Conservation (phyloP, 495 filamentous ascomycete species). For the Pyronema domesticum region DNA sequence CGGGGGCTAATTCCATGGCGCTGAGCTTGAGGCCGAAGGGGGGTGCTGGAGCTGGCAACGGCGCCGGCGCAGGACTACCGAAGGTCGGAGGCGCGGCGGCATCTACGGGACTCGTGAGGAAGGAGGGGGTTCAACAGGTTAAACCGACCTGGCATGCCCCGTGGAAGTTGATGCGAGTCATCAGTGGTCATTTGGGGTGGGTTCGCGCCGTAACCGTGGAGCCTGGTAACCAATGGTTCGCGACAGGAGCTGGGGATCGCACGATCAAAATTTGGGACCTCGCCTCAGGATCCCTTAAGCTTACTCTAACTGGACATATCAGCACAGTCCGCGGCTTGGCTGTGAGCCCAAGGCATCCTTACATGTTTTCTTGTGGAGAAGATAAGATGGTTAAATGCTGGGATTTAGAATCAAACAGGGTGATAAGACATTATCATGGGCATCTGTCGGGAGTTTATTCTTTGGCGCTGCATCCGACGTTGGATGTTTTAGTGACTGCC, state of each 20-base stretch:
- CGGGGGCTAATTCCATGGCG: slow-evolving; percentile 38
- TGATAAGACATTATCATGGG: slow-evolving; percentile 96
- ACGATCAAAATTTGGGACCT: slow-evolving; percentile 99
- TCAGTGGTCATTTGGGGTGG: slow-evolving; percentile 93
- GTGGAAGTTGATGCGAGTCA: slow-evolving; percentile 97
- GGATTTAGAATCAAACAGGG: slow-evolving; percentile 97
- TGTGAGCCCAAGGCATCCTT: slow-evolving; percentile 84
- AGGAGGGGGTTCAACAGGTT: slow-evolving; percentile 39
- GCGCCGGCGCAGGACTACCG: background rate
- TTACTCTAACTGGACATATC: slow-evolving; percentile 94
- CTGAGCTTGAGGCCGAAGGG: slow-evolving; percentile 33
- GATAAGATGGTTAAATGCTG: slow-evolving; percentile 99
- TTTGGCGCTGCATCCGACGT: slow-evolving; percentile 71
- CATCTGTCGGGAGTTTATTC: slow-evolving; percentile 95
- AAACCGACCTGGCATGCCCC: slow-evolving; percentile 90
- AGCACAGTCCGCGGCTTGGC: slow-evolving; percentile 88
- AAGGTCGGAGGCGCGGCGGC: slow-evolving; percentile 8
- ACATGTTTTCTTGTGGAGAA: slow-evolving; percentile 93
- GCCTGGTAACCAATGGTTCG: slow-evolving; percentile 95
- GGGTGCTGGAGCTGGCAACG: slow-evolving; percentile 7
- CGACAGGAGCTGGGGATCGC: slow-evolving; percentile 82
- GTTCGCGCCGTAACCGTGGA: slow-evolving; percentile 81
- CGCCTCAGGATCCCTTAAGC: slow-evolving; percentile 57
- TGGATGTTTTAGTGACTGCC: slow-evolving; percentile 88
- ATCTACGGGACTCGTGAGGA: slow-evolving; percentile 20